A percentile compares a stretch with the other conserved stretches of the same genome.
These are phyloP conservation scores for Serendipita sp. DNA, from an alignment of 768 basidiomycete genomes.

Conservation along the genomic window DNA sequence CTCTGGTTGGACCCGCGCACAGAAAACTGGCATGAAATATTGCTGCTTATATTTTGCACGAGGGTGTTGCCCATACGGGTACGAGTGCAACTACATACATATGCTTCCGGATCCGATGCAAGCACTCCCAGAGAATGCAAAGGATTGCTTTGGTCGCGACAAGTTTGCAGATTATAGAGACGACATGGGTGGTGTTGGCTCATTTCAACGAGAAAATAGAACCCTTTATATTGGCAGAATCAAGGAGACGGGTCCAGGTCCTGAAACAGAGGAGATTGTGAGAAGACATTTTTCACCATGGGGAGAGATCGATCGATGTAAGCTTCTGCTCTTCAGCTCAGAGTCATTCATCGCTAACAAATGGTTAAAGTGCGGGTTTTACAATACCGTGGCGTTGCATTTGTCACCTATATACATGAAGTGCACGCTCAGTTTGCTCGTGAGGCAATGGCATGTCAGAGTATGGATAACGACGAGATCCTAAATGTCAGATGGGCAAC, in stretches of 20 bases:
- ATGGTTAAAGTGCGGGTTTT: constrained; percentile 56
- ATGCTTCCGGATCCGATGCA: constrained; percentile 56
- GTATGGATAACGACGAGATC: constrained; percentile 91
- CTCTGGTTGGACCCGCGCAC: constrained; percentile 85
- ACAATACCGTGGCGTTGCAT: constrained; percentile 88
- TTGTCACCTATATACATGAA: constrained; percentile 87
- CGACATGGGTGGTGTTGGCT: constrained; percentile 99
- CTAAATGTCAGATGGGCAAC: constrained; percentile 99
- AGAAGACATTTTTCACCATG: constrained; percentile 88
- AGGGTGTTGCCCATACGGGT: constrained; percentile 95
- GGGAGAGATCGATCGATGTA: constrained; percentile 85
- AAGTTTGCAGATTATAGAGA: constrained; percentile 96
- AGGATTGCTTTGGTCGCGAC: constrained; percentile 93
- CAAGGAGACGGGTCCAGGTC: constrained; percentile 74
- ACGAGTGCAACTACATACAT: constrained; percentile 96
- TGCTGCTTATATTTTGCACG: constrained; percentile 89
- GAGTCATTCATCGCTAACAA: neutral
- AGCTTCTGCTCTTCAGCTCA: constrained; percentile 26
- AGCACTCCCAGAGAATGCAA: constrained; percentile 72
- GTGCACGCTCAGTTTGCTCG: constrained; percentile 87
- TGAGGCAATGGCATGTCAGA: constrained; percentile 98
- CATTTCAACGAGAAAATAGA: constrained; percentile 84
- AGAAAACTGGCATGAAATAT: constrained; percentile 84
- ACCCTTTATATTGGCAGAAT: constrained; percentile 92
- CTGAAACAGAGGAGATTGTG: constrained; percentile 85